These are phyloP conservation scores for Rostrohypoxylon terebratum DNA, from an alignment of 495 filamentous ascomycete species.

Conservation along the genomic window DNA sequence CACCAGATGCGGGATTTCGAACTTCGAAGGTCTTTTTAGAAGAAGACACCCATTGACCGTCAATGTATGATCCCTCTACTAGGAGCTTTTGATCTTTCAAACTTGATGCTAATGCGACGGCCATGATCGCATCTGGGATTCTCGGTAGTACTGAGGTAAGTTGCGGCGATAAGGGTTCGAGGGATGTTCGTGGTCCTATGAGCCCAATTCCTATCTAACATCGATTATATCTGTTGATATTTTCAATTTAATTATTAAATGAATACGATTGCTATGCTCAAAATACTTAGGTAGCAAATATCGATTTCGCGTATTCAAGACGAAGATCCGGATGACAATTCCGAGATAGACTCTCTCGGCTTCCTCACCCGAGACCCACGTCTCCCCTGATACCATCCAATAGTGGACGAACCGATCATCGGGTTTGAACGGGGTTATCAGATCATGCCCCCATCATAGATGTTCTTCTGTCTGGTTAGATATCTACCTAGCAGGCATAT, in stretches of 20 bases:
- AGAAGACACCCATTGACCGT: constrained; percentile 84
- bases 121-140: neutral
- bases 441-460: neutral
- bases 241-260: neutral
- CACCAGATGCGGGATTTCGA: constrained; percentile 80
- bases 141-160: neutral
- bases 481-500: neutral
- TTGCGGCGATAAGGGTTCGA: neutral
- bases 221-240: neutral
- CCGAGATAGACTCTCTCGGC: neutral
- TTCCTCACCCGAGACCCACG: neutral
- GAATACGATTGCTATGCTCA: neutral
- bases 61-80: constrained; percentile 67
- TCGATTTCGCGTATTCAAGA: neutral
- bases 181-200: neutral
- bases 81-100: neutral
- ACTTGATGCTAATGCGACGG: neutral
- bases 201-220: neutral
- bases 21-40: constrained; percentile 86
- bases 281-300: neutral
- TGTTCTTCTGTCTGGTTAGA: neutral
- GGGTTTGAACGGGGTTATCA: neutral
- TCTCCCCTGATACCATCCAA: neutral
- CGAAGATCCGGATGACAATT: neutral
- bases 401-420: neutral